phyloP scores from a whole-genome alignment of 257 asterid genomes.

The Asclepias syriaca region DNA sequence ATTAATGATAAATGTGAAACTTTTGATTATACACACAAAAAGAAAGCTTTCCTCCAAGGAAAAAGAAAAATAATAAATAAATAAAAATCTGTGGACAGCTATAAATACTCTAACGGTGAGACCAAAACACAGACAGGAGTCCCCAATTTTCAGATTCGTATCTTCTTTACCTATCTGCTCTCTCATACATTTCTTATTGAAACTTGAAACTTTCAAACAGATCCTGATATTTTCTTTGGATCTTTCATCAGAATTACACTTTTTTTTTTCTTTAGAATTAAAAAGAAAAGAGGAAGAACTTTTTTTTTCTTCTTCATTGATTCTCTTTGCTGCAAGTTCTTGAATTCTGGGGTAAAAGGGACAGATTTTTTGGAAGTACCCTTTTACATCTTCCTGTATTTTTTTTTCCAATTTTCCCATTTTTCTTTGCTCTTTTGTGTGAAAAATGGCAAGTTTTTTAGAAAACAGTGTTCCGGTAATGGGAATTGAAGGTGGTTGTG shows the following conservation, averaged over 20 bases:
- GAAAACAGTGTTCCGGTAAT: slow-evolving; percentile 23
- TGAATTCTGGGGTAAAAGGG: neutral
- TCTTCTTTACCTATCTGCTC: slow-evolving; percentile 8
- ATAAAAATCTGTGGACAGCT: slow-evolving; percentile 26
- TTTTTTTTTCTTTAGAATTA: too few relatives aligned
- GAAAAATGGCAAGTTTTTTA: slow-evolving; percentile 32
- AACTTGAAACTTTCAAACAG: slow-evolving; percentile 11
- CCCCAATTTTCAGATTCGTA: slow-evolving; percentile 13
- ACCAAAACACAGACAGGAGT: slow-evolving; percentile 10
- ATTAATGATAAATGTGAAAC: slow-evolving; percentile 38
- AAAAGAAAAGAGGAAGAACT: too few relatives aligned
- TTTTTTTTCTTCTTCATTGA: neutral
- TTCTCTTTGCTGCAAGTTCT: neutral
- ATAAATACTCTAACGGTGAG: slow-evolving; percentile 38
- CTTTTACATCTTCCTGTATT: neutral
- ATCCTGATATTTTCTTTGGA: slow-evolving; percentile 27
- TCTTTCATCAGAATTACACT: neutral
- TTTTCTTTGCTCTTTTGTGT: neutral
- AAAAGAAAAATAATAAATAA: neutral
- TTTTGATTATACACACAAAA: neutral
- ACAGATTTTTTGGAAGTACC: slow-evolving; percentile 5
- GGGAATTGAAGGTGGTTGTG: slow-evolving; percentile 18
- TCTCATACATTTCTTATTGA: neutral
- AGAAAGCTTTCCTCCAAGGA: neutral
- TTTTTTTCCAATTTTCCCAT: too few relatives aligned